Evolutionary conservation across 2,329 filamentous ascomycete species (phyloP), one percentile per base, ranked within the genome.

Genomic region (Herpomyces periplanetae): DNA sequence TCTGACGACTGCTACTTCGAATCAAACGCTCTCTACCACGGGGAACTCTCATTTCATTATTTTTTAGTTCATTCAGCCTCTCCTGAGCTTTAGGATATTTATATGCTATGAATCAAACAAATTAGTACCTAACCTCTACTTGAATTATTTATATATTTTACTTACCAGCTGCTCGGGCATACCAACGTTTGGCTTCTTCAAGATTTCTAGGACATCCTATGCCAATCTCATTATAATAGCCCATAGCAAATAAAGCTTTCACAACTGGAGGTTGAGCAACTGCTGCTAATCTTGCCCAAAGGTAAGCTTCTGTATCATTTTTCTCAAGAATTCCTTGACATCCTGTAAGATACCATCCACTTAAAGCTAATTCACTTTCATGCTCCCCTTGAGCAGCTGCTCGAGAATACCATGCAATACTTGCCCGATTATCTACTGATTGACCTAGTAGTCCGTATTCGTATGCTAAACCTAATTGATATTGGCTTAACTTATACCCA

Each of bases 221-320:
- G 6, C 80, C 80, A 18, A 80, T 61, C 39, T 96, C 80, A 1
- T 68, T 84, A 34, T 85, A 88, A 40, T 91, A 88, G 0, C 80
- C 80, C 64, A 96, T 87, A 0, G 75, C 80, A 40, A 88, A 91
- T 41, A 91, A 66, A 0, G 80, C 80, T 44, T 91, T 96, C 4
- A 69, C 59, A 14, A 88, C 41, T 2, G 43, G 43, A 6, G 42
- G 42, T 17, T 75, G 71, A 3, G 69, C 64, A 26, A 60, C 55
- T 1, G 80, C 80, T 2, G 80, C 75, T 39, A 88, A 91, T 10
- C 75, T 50, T 5, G 80, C 75, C 80, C 80, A 96, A 2, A 96
- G 51, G 35, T 88, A 96, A 1, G 80, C 80, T 36, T 96, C 80
- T 0, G 68, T 84, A 30, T 96, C 80, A 34, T 61, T 85, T 37